Evolutionary conservation across 805 yeast species (phyloP).

Genomic region (Teunomyces tritomae): DNA sequence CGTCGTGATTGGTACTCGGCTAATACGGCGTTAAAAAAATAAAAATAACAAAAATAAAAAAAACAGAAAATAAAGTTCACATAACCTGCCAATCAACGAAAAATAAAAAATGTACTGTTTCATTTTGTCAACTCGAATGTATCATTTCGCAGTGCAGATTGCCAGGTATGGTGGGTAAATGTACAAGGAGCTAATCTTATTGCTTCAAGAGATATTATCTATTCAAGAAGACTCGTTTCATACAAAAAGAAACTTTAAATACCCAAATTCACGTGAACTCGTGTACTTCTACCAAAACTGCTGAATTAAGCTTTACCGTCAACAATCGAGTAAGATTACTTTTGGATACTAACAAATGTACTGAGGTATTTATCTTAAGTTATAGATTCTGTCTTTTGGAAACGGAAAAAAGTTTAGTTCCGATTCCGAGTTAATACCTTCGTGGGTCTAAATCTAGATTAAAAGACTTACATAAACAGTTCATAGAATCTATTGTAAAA

Average conservation of each 20-base stretch:
- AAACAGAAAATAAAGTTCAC: background rate
- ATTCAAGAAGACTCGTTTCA: background rate
- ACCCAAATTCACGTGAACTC: background rate
- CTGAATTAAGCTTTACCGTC: constrained; percentile 2
- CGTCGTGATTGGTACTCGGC: background rate
- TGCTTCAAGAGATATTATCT: constrained; percentile 1
- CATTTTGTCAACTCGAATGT: background rate
- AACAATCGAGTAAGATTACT: background rate
- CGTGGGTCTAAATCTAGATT: background rate
- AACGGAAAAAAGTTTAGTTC: constrained; percentile 1
- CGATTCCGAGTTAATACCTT: background rate
- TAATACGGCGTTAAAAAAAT: background rate
- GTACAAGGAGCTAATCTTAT: background rate
- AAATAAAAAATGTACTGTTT: background rate
- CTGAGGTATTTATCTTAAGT: constrained; percentile 1
- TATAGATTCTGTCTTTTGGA: background rate
- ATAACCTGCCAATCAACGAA: background rate
- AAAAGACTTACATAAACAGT: background rate
- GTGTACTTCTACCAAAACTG: background rate
- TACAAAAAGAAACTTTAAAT: background rate
- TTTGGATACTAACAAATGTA: background rate
- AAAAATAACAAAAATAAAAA: background rate
- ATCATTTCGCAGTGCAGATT: background rate
- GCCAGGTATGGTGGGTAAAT: constrained; percentile 1
- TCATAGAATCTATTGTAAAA: background rate